Evolutionary conservation across 1,284 basidiomycete genomes (phyloP).

Genomic region (Sanghuangporus sanghuang): DNA sequence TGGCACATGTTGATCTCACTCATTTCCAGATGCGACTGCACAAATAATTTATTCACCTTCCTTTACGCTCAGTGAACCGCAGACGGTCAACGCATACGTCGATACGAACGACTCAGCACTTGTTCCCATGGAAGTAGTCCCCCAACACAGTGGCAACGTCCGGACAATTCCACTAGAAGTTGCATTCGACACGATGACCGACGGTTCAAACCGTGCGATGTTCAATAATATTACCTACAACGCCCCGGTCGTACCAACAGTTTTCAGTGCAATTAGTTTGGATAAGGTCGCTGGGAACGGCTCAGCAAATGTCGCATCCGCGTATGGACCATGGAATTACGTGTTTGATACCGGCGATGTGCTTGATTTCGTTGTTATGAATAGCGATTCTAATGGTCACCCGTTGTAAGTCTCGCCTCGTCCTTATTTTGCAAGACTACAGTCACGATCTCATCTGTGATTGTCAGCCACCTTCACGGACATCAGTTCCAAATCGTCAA

Average conservation of each 20-base stretch:
- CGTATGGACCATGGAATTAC: conserved; percentile 79
- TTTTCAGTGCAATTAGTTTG: conserved; percentile 74
- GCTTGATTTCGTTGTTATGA: conserved; percentile 78
- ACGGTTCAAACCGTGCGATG: conserved; percentile 75
- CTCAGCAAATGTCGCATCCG: conserved; percentile 47
- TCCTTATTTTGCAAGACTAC: too few relatives aligned
- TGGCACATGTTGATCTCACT: neutral
- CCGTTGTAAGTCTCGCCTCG: conserved; percentile 11
- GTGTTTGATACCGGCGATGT: conserved; percentile 73
- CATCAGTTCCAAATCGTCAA: conserved; percentile 79
- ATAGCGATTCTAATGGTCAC: conserved; percentile 48
- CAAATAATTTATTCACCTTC: conserved; percentile 61
- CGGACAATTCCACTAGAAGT: conserved; percentile 51
- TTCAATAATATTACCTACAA: conserved; percentile 74
- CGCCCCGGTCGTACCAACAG: conserved; percentile 61
- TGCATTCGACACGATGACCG: conserved; percentile 67
- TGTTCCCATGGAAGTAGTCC: conserved; percentile 45
- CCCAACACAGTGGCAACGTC: conserved; percentile 41
- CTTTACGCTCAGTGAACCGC: conserved; percentile 41
- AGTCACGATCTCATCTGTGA: neutral
- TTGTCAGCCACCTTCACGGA: conserved; percentile 69
- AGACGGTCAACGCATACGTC: conserved; percentile 42
- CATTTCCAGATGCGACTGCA: conserved; percentile 64
- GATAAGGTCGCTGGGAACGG: conserved; percentile 30
- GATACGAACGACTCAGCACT: conserved; percentile 59